Percentiles rank a stretch among this genome's conserved stretches.
Evolutionary conservation across 192 early-diverging fungal species (phyloP).

Genomic region (Backusella morwellensis): DNA sequence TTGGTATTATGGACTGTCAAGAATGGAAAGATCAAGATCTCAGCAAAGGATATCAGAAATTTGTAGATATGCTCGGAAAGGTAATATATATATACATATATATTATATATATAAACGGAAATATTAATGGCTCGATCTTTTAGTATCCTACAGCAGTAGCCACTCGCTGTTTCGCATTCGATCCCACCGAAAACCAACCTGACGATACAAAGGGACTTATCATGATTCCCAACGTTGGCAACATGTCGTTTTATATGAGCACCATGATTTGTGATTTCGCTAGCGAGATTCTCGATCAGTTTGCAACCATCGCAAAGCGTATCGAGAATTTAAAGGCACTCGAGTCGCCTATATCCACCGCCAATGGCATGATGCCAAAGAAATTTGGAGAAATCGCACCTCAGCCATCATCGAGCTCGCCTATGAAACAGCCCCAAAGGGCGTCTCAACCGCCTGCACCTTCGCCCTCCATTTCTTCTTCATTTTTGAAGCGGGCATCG

Average conservation of each 20-base stretch:
- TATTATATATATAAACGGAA: too few species aligned
- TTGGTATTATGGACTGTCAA: constrained; percentile 81
- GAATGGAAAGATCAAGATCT: constrained; percentile 54
- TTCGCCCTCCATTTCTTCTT: constrained; percentile 12
- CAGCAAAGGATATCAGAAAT: constrained; percentile 57
- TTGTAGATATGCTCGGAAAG: constrained; percentile 56
- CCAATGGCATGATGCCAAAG: neutral
- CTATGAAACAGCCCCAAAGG: neutral
- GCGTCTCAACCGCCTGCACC: constrained; percentile 4
- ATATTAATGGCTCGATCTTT: neutral
- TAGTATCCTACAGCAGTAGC: constrained; percentile 74
- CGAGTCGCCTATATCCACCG: constrained; percentile 11
- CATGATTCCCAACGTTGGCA: constrained; percentile 80
- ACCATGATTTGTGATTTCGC: constrained; percentile 80
- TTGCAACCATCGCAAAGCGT: constrained; percentile 48
- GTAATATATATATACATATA: constrained; percentile 34
- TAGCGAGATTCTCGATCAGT: constrained; percentile 64
- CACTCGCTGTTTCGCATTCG: constrained; percentile 79
- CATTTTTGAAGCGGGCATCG: constrained; percentile 23
- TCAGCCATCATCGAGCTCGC: constrained; percentile 9
- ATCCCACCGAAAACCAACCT: constrained; percentile 69
- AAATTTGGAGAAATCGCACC: neutral
- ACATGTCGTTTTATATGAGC: constrained; percentile 71
- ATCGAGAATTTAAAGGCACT: constrained; percentile 16
- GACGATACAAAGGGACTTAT: constrained; percentile 77